phyloP scores from a whole-genome alignment of 768 basidiomycete species.

The Amanita inopinata region DNA sequence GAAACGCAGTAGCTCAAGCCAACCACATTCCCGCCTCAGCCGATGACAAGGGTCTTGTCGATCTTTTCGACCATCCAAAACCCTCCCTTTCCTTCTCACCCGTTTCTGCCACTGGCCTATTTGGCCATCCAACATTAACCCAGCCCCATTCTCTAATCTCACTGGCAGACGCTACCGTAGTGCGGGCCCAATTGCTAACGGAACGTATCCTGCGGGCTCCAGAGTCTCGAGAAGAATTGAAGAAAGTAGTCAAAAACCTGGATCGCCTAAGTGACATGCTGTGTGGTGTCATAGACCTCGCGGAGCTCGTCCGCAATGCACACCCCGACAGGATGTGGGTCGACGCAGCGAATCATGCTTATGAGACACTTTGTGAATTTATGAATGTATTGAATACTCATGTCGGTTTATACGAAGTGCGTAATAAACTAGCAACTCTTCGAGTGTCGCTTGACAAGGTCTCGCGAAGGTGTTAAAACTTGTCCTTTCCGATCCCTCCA shows the following conservation, averaged over 20 bases:
- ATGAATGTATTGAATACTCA: slow-evolving; percentile 98
- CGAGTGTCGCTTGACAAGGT: slow-evolving; percentile 11
- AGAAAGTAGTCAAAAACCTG: slow-evolving; percentile 88
- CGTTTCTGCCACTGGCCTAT: slow-evolving; percentile 65
- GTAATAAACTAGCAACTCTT: slow-evolving; percentile 20
- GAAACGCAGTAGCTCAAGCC: slow-evolving; percentile 31
- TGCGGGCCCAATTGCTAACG: slow-evolving; percentile 75
- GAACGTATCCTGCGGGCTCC: slow-evolving; percentile 71
- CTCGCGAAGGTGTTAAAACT: slow-evolving; percentile 52
- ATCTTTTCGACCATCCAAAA: slow-evolving; percentile 63
- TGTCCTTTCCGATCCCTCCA: slow-evolving; percentile 58
- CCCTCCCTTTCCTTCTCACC: slow-evolving; percentile 27
- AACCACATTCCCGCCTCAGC: slow-evolving; percentile 46
- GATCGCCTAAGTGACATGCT: slow-evolving; percentile 94
- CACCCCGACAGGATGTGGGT: slow-evolving; percentile 87
- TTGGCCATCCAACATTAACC: slow-evolving; percentile 67
- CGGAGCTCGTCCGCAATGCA: slow-evolving; percentile 87
- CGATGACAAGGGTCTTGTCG: slow-evolving; percentile 57
- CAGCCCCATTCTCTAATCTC: slow-evolving; percentile 59
- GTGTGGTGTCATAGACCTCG: slow-evolving; percentile 93
- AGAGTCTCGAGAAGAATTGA: slow-evolving; percentile 63
- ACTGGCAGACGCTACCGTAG: slow-evolving; percentile 70
- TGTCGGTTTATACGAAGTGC: slow-evolving; percentile 79
- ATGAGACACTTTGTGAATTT: slow-evolving; percentile 88
- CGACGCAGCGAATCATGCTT: slow-evolving; percentile 74